Conservation (phyloP, 2,329 filamentous ascomycete species). For the Neodidymelliopsis sp. region DNA sequence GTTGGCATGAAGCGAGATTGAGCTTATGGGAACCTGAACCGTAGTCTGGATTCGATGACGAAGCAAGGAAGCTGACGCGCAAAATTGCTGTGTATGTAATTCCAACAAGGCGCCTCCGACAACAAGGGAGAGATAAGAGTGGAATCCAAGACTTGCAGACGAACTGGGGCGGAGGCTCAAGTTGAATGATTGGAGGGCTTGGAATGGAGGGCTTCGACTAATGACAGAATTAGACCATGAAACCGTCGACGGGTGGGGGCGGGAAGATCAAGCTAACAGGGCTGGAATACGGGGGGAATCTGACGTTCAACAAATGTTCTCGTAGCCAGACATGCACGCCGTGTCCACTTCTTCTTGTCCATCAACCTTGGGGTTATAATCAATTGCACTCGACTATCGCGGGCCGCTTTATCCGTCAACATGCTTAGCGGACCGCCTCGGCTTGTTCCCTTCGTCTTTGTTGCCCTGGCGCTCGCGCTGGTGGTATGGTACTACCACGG, state of each 20-base stretch:
- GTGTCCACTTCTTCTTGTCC: not conserved
- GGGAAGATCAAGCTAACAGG: slow-evolving; percentile 11
- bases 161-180: slow-evolving; percentile 2
- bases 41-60: too few relatives aligned
- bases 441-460: slow-evolving; percentile 38
- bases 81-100: too few relatives aligned
- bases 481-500: slow-evolving; percentile 43
- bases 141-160: not conserved
- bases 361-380: slow-evolving; percentile 18
- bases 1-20: slow-evolving; percentile 54
- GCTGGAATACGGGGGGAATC: slow-evolving; percentile 8
- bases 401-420: slow-evolving; percentile 23
- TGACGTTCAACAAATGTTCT: slow-evolving; percentile 1
- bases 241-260: not conserved
- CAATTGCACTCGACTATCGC: slow-evolving; percentile 13
- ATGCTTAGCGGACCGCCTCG: slow-evolving; percentile 49
- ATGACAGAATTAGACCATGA: slow-evolving; percentile 6
- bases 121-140: not conserved
- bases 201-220: slow-evolving; percentile 13
- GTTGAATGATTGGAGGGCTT: not conserved
- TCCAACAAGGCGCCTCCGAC: too few relatives aligned
- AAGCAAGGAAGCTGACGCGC: too few relatives aligned
- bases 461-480: slow-evolving; percentile 35
- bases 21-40: too few relatives aligned
- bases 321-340: slow-evolving; percentile 7